phyloP scores from a whole-genome alignment of 202 grass and related monocot species.

The Schoenoplectus triqueter region DNA sequence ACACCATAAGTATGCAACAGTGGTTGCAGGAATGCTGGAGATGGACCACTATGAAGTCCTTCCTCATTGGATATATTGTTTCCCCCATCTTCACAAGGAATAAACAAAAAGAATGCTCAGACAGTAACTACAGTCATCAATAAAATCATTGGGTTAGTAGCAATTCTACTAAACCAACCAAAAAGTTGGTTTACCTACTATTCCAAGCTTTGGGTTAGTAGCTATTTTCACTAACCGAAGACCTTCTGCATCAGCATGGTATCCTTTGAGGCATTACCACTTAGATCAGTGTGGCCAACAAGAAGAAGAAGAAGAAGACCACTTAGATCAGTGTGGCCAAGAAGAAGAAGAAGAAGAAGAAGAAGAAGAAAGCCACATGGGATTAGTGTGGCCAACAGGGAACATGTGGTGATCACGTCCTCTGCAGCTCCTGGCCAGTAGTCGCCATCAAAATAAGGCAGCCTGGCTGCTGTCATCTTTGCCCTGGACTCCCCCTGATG shows the following conservation, averaged over 20 bases:
- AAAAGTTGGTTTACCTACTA: not conserved
- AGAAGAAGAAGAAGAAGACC: no score
- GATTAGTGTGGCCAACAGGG: constrained; percentile 50
- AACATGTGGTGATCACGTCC: constrained; percentile 77
- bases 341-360: no score
- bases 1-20: constrained; percentile 80
- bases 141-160: not conserved
- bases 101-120: no score
- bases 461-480: constrained; percentile 82
- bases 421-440: constrained; percentile 97
- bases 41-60: constrained; percentile 98
- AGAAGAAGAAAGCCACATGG: no score
- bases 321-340: constrained; percentile 37
- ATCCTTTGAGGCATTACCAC: constrained; percentile 82
- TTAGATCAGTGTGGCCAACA: constrained; percentile 70
- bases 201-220: not conserved
- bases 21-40: constrained; percentile 79
- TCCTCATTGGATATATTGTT: constrained; percentile 85
- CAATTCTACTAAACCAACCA: not conserved
- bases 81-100: constrained; percentile 37
- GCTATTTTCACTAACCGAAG: no score
- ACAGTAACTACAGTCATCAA: no score
- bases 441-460: constrained; percentile 96
- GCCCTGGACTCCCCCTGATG: constrained; percentile 52
- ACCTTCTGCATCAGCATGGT: constrained; percentile 92